Base-by-base conservation (phyloP, 192 early-diverging fungal genomes). In the Mortierella claussenii region DNA sequence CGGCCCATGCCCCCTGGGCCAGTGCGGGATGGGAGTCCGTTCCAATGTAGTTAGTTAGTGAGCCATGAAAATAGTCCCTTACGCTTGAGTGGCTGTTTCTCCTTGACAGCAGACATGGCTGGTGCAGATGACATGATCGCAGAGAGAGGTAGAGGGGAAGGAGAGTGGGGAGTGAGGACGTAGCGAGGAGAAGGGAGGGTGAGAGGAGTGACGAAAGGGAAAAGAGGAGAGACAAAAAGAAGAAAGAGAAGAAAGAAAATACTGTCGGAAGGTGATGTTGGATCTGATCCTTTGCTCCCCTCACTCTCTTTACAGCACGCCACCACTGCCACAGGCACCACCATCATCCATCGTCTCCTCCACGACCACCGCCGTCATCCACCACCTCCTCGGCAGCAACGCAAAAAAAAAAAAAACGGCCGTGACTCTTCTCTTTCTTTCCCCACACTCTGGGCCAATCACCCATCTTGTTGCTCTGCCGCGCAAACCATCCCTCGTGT, bases 51-150 rank as follows among this genome's bases (percentile, higher is more conserved):
- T n/a, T n/a, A n/a, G n/a, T n/a, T n/a, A n/a, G n/a, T n/a, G n/a
- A n/a, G n/a, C n/a, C n/a, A n/a, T n/a, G n/a, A n/a, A 33, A 20
- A 65, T 30, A 13, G 49, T 23, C 31, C 34, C 70, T 74, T 74
- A 74, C 70, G 70, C 70, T 74, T 74, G 17, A 28, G 70, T 43
- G 70, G 45, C 42, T 63, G 55, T 21, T 58, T 58, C 33, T 58
- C 55, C 44, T 63, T 64, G 55, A 57, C 30, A 20, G 70, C 55
- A 28, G 70, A 34, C 60, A 65, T 65, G 37, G 37, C 37, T 40
- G 37, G 7, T 40, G 13, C 8, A 13, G 13, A 40, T 40, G 37
- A 40, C 33, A 45, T 56, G 67, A 34, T 0, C 23, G 42, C 30
- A 33, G 44, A 30, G 24, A 36, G 21, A 54, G 36, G 55, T 24